Base-by-base conservation (phyloP, 2,329 filamentous ascomycete genomes). In the Aspergillus spinulosporus region DNA sequence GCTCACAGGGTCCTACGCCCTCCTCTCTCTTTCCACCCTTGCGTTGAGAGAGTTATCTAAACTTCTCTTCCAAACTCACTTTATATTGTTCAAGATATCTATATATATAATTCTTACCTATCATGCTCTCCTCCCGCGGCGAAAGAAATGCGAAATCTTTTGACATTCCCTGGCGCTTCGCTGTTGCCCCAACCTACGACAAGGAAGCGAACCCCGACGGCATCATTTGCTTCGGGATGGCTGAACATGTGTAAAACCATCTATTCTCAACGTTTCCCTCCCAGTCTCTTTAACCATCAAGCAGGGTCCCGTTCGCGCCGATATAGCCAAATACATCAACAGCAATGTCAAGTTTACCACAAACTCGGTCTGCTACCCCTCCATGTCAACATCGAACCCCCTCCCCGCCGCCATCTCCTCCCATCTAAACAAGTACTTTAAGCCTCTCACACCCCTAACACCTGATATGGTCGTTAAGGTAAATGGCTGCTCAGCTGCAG, bases 381-480 rank as follows among this genome's bases (percentile, higher is more conserved):
- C 74, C 9, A 69, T 64, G 59, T 74, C 74, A 5, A 72, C 70
- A 28, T 62, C 59, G 12, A 66, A 71, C 14, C 69, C 40, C 12
- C 49, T 81, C n/a, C 73, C 74, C 0, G 61, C 57, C 4, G 74
- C 73, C 0, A 70, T 79, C 58, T 72, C 77, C 9, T 64, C 61
- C 2, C 73, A 78, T 57, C 60, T 82, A 43, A 79, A 76, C 56
- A 68, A 61, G 14, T 64, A 75, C 44, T 76, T 82, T 57, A 60
- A 68, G 0, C 73, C 78, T 2, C 54, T 66, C 45, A 45, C 49
- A 0, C 62, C 71, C 0, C 65, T 81, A 3, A 34, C 70, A 1
- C 47, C 72, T 7, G 66, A 74, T 0, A 58, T 79, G 14, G 61
- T 82, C 45, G 57, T 76, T 3, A 68, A 75, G 26, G 69, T 74